These are phyloP conservation scores for Suhomyces vadensis DNA, from an alignment of 805 yeast genomes.

Conservation along the genomic window DNA sequence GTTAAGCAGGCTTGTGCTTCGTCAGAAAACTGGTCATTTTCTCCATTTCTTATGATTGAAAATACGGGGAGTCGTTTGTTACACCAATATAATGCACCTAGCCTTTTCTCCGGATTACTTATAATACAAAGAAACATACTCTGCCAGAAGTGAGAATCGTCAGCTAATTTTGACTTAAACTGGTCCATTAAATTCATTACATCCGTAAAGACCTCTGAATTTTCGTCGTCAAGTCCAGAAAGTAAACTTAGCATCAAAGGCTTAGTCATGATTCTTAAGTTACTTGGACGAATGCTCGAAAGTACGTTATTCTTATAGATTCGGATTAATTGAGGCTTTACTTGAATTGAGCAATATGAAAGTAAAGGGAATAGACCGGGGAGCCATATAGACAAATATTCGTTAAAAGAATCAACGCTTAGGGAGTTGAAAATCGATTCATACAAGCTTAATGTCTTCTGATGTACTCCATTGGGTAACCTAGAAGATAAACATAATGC, in stretches of 20 bases:
- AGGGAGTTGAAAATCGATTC: constrained; percentile 65
- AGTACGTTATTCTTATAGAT: constrained; percentile 59
- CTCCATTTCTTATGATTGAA: constrained; percentile 31
- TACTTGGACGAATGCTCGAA: constrained; percentile 42
- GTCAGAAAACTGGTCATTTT: constrained; percentile 27
- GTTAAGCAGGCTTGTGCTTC: constrained; percentile 62
- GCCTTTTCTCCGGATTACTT: constrained; percentile 73
- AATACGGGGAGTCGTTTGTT: constrained; percentile 64
- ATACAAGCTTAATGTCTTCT: constrained; percentile 80
- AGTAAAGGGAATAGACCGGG: constrained; percentile 91
- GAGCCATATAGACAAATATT: constrained; percentile 72
- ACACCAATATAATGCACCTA: constrained; percentile 84
- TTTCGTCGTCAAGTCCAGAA: constrained; percentile 91
- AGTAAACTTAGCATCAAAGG: constrained; percentile 74
- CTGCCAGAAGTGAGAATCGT: constrained; percentile 86
- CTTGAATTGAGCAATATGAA: constrained; percentile 85
- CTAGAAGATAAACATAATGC: constrained; percentile 78
- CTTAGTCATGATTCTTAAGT: constrained; percentile 55
- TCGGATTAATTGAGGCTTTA: constrained; percentile 73
- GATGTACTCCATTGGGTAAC: constrained; percentile 95
- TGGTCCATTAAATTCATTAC: constrained; percentile 60
- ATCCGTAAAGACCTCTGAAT: constrained; percentile 74
- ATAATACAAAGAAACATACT: constrained; percentile 72
- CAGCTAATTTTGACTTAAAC: constrained; percentile 55
- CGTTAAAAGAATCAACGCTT: constrained; percentile 53